Percentiles rank a stretch among this genome's conserved stretches.
phyloP scores from a whole-genome alignment of 345 rosid species.

The Chamaenerion angustifolium region DNA sequence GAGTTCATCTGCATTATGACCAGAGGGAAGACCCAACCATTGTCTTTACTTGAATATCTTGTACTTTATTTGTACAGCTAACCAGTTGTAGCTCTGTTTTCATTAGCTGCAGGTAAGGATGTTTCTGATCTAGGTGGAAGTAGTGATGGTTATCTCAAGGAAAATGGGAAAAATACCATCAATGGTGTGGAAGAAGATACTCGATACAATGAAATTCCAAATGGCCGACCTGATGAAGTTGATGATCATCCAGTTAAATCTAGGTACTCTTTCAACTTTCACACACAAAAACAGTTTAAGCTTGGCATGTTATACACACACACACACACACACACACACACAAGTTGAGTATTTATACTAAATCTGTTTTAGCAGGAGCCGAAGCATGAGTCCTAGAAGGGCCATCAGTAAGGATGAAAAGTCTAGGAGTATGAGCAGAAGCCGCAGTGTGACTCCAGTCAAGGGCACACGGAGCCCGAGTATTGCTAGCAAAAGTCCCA shows the following conservation, averaged over 20 bases:
- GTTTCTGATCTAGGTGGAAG: conserved; percentile 27
- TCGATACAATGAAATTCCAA: conserved; percentile 41
- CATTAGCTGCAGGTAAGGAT: conserved; percentile 16
- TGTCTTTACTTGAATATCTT: too few relatives aligned
- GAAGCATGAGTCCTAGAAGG: conserved; percentile 82
- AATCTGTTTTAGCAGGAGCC: conserved; percentile 69
- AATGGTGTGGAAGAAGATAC: conserved; percentile 36
- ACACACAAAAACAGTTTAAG: conserved; percentile 20
- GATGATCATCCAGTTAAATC: conserved; percentile 80
- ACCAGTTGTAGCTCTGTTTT: background rate
- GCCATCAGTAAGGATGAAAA: conserved; percentile 65
- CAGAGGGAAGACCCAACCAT: too few relatives aligned
- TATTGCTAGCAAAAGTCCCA: conserved; percentile 25
- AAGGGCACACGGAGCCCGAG: conserved; percentile 22
- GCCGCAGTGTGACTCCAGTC: conserved; percentile 51
- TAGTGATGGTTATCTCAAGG: conserved; percentile 36
- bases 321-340: too few relatives aligned
- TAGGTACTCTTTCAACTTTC: conserved; percentile 50
- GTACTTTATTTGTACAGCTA: background rate
- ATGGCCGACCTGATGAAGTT: conserved; percentile 68
- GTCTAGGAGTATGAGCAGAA: conserved; percentile 60
- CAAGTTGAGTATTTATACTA: too few relatives aligned
- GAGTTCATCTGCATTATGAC: too few relatives aligned
- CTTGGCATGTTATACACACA: conserved; percentile 1
- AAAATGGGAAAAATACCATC: conserved; percentile 44